phyloP scores from a whole-genome alignment of 495 filamentous ascomycete genomes.

The Patellaria atrata region DNA sequence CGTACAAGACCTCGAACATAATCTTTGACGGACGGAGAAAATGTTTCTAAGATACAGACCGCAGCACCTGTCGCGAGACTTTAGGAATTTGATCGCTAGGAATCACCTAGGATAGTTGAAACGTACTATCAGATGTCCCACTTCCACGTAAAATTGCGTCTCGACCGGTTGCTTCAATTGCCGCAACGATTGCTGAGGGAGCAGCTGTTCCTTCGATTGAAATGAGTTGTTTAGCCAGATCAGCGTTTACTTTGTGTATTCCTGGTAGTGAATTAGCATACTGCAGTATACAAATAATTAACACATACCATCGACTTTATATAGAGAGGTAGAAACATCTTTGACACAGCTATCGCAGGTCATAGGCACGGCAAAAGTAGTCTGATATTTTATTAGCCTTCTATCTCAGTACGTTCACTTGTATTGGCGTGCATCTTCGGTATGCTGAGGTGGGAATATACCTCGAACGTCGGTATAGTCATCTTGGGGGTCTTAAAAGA shows the following conservation, averaged over 20 bases:
- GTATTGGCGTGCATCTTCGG: slow-evolving; percentile 13
- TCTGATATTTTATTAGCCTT: slow-evolving; percentile 36
- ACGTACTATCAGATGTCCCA: slow-evolving; percentile 68
- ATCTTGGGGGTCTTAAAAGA: too few species aligned
- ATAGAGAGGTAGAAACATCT: slow-evolving; percentile 60
- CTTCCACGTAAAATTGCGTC: slow-evolving; percentile 90
- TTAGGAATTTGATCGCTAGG: not conserved
- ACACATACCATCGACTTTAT: slow-evolving; percentile 58
- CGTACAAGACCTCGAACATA: slow-evolving; percentile 28
- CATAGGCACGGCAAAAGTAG: slow-evolving; percentile 88
- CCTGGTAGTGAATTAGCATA: slow-evolving; percentile 23
- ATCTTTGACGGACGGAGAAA: slow-evolving; percentile 34
- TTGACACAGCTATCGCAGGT: slow-evolving; percentile 77
- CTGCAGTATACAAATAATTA: not conserved
- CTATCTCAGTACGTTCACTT: not conserved
- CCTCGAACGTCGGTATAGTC: too few species aligned
- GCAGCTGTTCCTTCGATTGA: slow-evolving; percentile 58
- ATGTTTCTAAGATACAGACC: slow-evolving; percentile 93
- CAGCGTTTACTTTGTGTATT: slow-evolving; percentile 51
- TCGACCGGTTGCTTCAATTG: slow-evolving; percentile 78
- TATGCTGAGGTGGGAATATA: too few species aligned
- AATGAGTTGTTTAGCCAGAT: slow-evolving; percentile 53
- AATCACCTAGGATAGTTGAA: too few species aligned
- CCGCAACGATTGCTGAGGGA: slow-evolving; percentile 73
- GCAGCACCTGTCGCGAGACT: slow-evolving; percentile 65